phyloP scores from a whole-genome alignment of 371 early-diverging fungal genomes.

The Syncephalastrum monosporum region DNA sequence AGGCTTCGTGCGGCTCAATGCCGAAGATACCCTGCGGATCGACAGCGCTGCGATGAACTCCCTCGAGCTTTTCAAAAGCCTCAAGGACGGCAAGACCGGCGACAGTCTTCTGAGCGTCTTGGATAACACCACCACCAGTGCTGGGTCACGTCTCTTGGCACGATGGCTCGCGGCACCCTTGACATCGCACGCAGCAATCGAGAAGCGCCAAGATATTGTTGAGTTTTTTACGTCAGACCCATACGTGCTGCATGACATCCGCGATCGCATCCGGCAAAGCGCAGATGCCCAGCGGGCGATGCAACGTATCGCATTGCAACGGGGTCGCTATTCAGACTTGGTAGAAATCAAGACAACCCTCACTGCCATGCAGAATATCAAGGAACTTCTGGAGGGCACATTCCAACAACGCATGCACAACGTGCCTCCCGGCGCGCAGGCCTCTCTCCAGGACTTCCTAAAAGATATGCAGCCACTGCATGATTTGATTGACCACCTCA shows the following conservation, averaged over 20 bases:
- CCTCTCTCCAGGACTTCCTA: slow-evolving; percentile 19
- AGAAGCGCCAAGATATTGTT: slow-evolving; percentile 66
- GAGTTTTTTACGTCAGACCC: slow-evolving; percentile 57
- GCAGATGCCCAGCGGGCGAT: slow-evolving; percentile 73
- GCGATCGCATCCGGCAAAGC: slow-evolving; percentile 47
- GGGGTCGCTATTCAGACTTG: slow-evolving; percentile 66
- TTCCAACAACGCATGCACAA: no score
- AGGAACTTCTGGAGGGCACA: slow-evolving; percentile 1
- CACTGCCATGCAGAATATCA: slow-evolving; percentile 32
- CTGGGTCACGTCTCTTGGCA: slow-evolving; percentile 75
- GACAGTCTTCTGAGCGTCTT: slow-evolving; percentile 72
- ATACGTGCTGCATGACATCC: slow-evolving; percentile 52
- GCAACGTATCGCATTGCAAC: slow-evolving; percentile 66
- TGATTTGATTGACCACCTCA: slow-evolving; percentile 15
- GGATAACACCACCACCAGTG: slow-evolving; percentile 76
- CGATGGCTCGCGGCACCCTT: slow-evolving; percentile 71
- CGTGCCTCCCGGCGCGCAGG: neutral
- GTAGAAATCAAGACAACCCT: slow-evolving; percentile 60
- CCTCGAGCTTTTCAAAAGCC: slow-evolving; percentile 53
- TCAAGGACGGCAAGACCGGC: slow-evolving; percentile 43
- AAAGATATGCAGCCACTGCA: slow-evolving; percentile 5
- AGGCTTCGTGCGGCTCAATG: slow-evolving; percentile 43
- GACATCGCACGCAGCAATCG: slow-evolving; percentile 55
- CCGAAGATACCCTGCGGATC: slow-evolving; percentile 51
- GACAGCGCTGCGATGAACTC: slow-evolving; percentile 62